Conservation (phyloP, 2,329 filamentous ascomycete species). For the Aspergillus fructus region DNA sequence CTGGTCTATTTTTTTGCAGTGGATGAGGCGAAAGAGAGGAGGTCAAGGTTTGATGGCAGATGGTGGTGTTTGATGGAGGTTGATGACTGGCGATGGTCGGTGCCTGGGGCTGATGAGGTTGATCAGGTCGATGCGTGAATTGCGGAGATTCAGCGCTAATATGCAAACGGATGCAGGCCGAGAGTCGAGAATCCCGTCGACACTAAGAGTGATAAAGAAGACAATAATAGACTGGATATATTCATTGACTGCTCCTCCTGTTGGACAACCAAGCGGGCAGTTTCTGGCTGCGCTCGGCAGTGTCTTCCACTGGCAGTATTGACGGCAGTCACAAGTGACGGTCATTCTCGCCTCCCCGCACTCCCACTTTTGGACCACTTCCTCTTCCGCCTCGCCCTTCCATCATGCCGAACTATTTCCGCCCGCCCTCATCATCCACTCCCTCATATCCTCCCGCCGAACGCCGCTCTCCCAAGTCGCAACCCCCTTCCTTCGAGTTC, state of each 20-base stretch:
- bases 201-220: neutral
- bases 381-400: neutral
- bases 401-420: conserved; percentile 3
- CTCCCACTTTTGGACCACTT: neutral
- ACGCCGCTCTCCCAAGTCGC: neutral
- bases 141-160: conserved; percentile 3
- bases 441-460: conserved; percentile 6
- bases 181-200: neutral
- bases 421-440: conserved; percentile 15
- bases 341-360: conserved; percentile 3
- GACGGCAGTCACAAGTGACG: neutral
- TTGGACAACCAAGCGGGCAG: neutral
- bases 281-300: neutral
- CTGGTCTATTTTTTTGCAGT: conserved; percentile 19
- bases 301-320: neutral
- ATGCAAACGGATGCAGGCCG: conserved; percentile 1
- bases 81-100: neutral
- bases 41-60: neutral
- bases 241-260: neutral
- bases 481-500: conserved; percentile 8
- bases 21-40: neutral
- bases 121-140: conserved; percentile 1
- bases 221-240: too few species aligned
- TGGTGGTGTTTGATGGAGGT: neutral
- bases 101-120: neutral